Conservation (phyloP, 148 eudicot genomes). For the Fagopyrum homotropicum region DNA sequence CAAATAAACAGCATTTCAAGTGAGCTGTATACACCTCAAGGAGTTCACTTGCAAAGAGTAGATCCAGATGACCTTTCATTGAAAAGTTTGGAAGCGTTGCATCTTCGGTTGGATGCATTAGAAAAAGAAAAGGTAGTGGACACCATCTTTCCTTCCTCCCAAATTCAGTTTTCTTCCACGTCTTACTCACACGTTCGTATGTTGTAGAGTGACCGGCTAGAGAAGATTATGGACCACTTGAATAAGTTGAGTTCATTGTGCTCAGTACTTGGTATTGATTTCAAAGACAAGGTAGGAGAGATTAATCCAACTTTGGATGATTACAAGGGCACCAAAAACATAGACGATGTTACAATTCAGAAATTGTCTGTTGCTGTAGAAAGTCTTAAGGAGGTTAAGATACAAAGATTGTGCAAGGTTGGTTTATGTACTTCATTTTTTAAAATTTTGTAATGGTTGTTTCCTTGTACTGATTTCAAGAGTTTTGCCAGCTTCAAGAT, state of each 20-base stretch:
- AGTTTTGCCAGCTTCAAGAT: constrained; percentile 59
- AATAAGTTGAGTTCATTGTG: constrained; percentile 50
- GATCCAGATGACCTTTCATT: constrained; percentile 63
- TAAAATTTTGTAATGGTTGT: background rate
- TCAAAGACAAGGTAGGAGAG: constrained; percentile 33
- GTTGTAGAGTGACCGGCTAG: constrained; percentile 60
- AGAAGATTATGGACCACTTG: constrained; percentile 48
- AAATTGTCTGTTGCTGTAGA: constrained; percentile 40
- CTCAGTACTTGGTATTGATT: constrained; percentile 67
- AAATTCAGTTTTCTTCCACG: background rate
- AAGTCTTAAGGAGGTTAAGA: constrained; percentile 46
- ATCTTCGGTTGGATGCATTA: constrained; percentile 36
- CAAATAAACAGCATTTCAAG: constrained; percentile 46
- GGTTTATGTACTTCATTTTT: constrained; percentile 11
- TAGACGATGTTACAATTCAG: constrained; percentile 39
- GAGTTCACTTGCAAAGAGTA: constrained; percentile 12
- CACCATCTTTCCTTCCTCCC: background rate
- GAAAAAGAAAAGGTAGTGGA: constrained; percentile 62
- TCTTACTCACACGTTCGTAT: background rate
- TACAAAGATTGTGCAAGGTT: constrained; percentile 55
- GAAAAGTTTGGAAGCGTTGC: constrained; percentile 54
- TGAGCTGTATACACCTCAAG: constrained; percentile 39
- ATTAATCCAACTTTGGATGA: constrained; percentile 63
- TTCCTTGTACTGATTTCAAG: constrained; percentile 2
- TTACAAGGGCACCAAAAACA: constrained; percentile 29